Evolutionary conservation across 352 stramenopile genomes (phyloP).

Genomic region (Globisporangium cystogenes): DNA sequence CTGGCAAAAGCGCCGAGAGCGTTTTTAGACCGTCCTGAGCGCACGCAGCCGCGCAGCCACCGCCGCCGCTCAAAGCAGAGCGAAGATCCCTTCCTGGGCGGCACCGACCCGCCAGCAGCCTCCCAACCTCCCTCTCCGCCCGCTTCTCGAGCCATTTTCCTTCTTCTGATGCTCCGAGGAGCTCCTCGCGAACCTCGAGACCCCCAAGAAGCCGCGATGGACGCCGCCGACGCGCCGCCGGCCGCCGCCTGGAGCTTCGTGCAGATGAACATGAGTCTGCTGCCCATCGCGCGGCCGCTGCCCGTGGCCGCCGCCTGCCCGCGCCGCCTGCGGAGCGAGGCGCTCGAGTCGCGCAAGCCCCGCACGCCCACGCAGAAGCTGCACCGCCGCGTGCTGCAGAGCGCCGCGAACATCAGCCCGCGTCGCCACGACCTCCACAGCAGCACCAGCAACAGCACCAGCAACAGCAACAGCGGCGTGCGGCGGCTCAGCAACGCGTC

Average conservation of each 20-base stretch:
- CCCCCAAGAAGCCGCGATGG: too few species aligned
- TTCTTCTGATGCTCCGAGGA: neutral
- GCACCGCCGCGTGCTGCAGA: conserved; percentile 41
- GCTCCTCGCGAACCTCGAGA: neutral
- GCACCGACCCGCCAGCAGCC: too few species aligned
- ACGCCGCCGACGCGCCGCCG: neutral
- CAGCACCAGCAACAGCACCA: neutral
- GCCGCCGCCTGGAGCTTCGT: conserved; percentile 69
- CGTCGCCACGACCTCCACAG: conserved; percentile 32
- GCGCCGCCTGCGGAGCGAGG: conserved; percentile 40
- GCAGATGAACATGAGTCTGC: conserved; percentile 82
- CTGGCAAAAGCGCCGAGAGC: too few species aligned
- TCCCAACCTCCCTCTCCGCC: too few species aligned
- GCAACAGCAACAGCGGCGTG: conserved; percentile 10
- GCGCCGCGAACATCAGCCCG: conserved; percentile 63
- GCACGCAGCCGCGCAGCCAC: too few species aligned
- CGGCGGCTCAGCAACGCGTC: conserved; percentile 2
- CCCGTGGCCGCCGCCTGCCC: conserved; percentile 33
- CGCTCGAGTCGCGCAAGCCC: conserved; percentile 30
- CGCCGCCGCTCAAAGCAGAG: too few species aligned
- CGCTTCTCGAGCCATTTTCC: too few species aligned
- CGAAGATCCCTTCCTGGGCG: too few species aligned
- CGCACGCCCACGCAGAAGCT: conserved; percentile 62
- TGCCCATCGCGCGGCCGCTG: conserved; percentile 66
- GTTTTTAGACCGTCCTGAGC: too few species aligned